Base-by-base conservation (phyloP, 352 stramenopile genomes). In the Pythium coloratum region DNA sequence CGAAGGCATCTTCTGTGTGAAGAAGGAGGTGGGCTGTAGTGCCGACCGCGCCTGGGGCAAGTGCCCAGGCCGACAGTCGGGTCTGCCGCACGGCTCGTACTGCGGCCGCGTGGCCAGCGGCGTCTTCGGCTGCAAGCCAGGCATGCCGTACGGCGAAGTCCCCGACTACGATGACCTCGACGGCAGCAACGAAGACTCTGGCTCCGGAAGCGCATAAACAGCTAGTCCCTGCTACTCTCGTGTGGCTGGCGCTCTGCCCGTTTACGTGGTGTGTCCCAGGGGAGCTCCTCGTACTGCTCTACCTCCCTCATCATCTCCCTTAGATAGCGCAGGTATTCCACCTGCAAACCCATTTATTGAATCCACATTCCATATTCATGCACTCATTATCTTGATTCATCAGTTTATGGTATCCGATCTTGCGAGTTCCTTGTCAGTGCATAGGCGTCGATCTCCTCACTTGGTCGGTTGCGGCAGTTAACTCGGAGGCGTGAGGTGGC, bases 1-100 rank as follows among this genome's bases (percentile, higher is more conserved):
- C 26, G 24, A 49, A 36, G 61, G 69, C 42, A 53, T 62, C 6
- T 88, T 86, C 32, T 86, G 80, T 33, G 66, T 78, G 9, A 72
- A 13, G 69, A 33, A 55, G 65, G 14, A 40, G 18, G 47, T 55
- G 4, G 50, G 75, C 4, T 78, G 76, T 64, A 78, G 61, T 40
- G 50, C 56, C 18, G 47, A 63, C 8, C 66, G 54, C 55, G 56
- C 58, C 6, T 26, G 59, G 38, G 80, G 76, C 14, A 47, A 72
- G 16, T 88, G 77, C 49, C 77, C 77, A 34, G 63, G 58, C 2
- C 46, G 58, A 10, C 77, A 86, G 34, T 20, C 47, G 13, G 70
- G 63, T 10, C 65, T 86, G 3, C 67, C 69, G 7, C 58, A 76
- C 28, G 76, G 76, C 33, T 82, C 80, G 14, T 66, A 72, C 55